A percentile compares a stretch with the other conserved stretches of the same genome.
Evolutionary conservation across 2,329 filamentous ascomycete species (phyloP).

Genomic region (Fusarium protoensiforme): DNA sequence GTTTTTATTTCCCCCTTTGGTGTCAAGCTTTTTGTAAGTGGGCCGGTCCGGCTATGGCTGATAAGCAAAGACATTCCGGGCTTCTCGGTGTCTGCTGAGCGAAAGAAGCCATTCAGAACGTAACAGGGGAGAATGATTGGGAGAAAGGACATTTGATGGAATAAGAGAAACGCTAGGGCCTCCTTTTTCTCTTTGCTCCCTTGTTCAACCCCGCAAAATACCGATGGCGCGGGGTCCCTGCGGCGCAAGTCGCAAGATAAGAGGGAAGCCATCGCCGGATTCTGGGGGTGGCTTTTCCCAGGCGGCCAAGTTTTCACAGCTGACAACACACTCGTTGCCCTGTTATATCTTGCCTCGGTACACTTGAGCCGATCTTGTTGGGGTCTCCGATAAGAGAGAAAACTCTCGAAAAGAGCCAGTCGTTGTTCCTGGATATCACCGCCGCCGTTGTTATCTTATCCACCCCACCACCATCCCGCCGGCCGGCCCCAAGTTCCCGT

Average conservation of each 20-base stretch:
- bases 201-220: slow-evolving; percentile 8
- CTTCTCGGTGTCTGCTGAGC: slow-evolving; percentile 1
- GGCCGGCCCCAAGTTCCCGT: background rate
- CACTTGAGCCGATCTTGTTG: background rate
- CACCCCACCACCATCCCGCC: slow-evolving; percentile 39
- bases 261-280: slow-evolving; percentile 22
- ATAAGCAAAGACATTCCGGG: slow-evolving; percentile 13
- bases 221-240: slow-evolving; percentile 13
- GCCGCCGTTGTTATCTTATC: slow-evolving; percentile 32
- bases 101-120: background rate
- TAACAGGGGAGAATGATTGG: slow-evolving; percentile 14
- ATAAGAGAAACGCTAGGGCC: slow-evolving; percentile 16
- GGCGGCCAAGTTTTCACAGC: background rate
- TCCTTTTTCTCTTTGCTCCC: background rate
- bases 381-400: slow-evolving; percentile 10
- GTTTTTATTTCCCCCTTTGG: slow-evolving; percentile 2
- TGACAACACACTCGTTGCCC: slow-evolving; percentile 12
- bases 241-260: slow-evolving; percentile 5
- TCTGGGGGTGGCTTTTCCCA: slow-evolving; percentile 13
- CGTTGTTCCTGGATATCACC: slow-evolving; percentile 6
- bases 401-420: slow-evolving; percentile 11
- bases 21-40: slow-evolving; percentile 31
- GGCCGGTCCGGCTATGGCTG: slow-evolving; percentile 12
- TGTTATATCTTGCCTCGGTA: background rate
- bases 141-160: slow-evolving; percentile 21